Base-by-base conservation (phyloP, 495 filamentous ascomycete species). In the Talaromyces trachyspermus region DNA sequence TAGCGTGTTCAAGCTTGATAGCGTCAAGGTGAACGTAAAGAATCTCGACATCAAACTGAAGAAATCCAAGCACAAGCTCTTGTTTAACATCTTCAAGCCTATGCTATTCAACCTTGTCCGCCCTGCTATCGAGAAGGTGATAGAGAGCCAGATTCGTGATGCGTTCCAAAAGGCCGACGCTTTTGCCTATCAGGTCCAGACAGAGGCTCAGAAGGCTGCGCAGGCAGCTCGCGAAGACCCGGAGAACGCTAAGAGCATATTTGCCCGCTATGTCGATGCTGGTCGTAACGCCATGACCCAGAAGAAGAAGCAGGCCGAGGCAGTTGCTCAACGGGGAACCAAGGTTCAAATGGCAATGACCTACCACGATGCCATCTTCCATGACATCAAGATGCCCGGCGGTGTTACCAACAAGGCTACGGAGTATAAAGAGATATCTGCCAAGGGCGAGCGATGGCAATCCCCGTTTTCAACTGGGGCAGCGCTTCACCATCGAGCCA, bases 371-470 rank as follows among this genome's bases (percentile, higher is more conserved):
- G 89, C 85, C 22, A 84, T 95, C 43, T 95, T 97, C 83, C 83
- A 84, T 42, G 75, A 88, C 57, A 81, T 98, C 63, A 77, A 84
- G 39, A 77, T 98, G 1, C 90, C 90, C 19, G 89, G 89, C 45
- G 89, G 89, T 49, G 90, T 95, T 63, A 88, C 85, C 46, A 84
- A 78, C 69, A 96, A 95, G 78, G 91, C 92, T 15, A 95, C 91
- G 44, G 86, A 95, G 64, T 97, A 91, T 74, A 88, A 81, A 64
- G 81, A 96, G 35, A 72, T 95, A 30, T 87, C 92, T 11, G 69
- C 71, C 45, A 89, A 88, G 75, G 92, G 94, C 41, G 84, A 96
- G 54, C 83, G 82, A 63, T 98, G 92, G 92, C 84, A 95, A 69
- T 91, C 84, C 23, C 89, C 94, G 80, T 98, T 57, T 98, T 98